Conservation (phyloP, 176 grass and related monocot species). For the Cenchrus fungigraminus region DNA sequence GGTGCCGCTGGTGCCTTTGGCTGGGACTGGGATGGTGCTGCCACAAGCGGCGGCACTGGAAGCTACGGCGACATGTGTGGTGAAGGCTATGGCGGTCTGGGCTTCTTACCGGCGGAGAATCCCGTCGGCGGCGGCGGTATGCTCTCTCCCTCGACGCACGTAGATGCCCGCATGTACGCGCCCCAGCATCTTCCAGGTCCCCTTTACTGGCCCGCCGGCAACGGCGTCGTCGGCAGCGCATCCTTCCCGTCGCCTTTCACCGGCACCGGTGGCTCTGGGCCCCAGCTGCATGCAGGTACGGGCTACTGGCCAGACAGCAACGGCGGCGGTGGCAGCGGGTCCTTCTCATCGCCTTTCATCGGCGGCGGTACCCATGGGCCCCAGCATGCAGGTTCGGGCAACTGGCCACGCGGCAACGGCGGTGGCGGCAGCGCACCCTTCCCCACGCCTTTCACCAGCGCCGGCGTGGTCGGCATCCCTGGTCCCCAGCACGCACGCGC, state of each 20-base stretch:
- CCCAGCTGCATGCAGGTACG: neutral
- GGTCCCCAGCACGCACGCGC: neutral
- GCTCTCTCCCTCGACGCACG: neutral
- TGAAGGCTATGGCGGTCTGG: neutral
- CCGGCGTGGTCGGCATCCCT: too few species aligned
- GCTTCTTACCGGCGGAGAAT: neutral
- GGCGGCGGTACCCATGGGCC: too few species aligned
- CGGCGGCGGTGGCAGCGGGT: too few species aligned
- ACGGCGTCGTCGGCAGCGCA: neutral
- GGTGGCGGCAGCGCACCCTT: neutral
- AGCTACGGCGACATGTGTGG: neutral
- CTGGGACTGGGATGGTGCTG: too few species aligned
- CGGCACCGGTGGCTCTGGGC: too few species aligned
- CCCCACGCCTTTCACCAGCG: neutral
- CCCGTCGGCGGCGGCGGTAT: neutral
- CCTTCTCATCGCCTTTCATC: too few species aligned
- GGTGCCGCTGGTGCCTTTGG: too few species aligned
- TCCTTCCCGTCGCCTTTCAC: too few species aligned
- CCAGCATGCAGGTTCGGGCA: neutral
- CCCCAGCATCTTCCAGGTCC: neutral
- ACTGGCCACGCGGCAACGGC: neutral
- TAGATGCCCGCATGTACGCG: too few species aligned
- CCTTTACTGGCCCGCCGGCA: neutral
- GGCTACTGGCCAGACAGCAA: too few species aligned
- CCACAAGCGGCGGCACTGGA: neutral